Evolutionary conservation across 805 yeast genomes (phyloP).

Genomic region (Clavispora fructus): DNA sequence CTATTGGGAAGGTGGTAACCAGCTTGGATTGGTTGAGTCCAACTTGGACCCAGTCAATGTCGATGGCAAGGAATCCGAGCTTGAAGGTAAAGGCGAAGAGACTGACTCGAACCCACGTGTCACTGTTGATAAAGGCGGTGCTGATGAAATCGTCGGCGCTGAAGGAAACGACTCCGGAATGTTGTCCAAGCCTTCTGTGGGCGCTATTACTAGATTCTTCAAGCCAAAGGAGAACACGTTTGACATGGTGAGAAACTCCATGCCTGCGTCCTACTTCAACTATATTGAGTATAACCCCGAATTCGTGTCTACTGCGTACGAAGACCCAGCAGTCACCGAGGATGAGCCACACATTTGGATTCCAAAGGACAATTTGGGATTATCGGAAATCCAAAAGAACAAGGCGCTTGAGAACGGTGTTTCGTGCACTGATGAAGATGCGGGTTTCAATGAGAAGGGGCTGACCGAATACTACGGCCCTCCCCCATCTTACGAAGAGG

Average conservation of each 20-base stretch:
- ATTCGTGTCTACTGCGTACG: slow-evolving; percentile 40
- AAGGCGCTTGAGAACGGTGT: slow-evolving; percentile 52
- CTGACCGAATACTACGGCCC: slow-evolving; percentile 49
- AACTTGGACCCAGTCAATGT: slow-evolving; percentile 11
- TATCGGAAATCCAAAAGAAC: slow-evolving; percentile 53
- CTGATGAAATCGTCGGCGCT: too few relatives aligned
- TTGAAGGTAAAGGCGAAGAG: slow-evolving; percentile 6
- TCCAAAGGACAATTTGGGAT: slow-evolving; percentile 62
- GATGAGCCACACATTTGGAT: slow-evolving; percentile 66
- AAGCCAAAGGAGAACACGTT: slow-evolving; percentile 46
- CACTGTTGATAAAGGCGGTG: background rate
- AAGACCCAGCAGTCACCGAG: slow-evolving; percentile 53
- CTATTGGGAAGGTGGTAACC: slow-evolving; percentile 42
- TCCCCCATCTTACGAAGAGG: slow-evolving; percentile 66
- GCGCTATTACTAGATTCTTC: slow-evolving; percentile 24
- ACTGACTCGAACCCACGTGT: slow-evolving; percentile 8
- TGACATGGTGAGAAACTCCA: slow-evolving; percentile 35
- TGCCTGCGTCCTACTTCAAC: slow-evolving; percentile 40
- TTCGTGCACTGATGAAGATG: slow-evolving; percentile 52
- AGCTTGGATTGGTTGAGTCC: slow-evolving; percentile 26
- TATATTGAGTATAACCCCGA: slow-evolving; percentile 38
- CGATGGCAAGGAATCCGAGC: slow-evolving; percentile 5
- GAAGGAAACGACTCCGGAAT: background rate
- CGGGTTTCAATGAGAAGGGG: slow-evolving; percentile 56
- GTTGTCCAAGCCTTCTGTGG: slow-evolving; percentile 2